Base-by-base conservation (phyloP, 306 rosid species). In the Trifolium pratense region DNA sequence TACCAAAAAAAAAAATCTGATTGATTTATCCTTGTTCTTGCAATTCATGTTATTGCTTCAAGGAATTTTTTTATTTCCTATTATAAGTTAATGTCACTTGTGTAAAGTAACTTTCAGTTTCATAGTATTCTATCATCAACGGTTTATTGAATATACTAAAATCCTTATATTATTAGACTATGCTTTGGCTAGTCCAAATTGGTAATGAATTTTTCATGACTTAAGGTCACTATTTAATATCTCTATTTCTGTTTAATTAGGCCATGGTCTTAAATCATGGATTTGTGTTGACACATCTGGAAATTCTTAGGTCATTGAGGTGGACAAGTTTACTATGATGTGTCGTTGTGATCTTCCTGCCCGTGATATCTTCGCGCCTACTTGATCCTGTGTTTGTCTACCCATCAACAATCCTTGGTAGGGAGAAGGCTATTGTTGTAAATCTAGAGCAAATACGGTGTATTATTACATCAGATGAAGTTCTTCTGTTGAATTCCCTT, bases 301-400 rank as follows among this genome's bases (percentile, higher is more conserved):
- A 67, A 86, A 90, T 70, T 91, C 96, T 9, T 93, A 95, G 78
- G 86, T 85, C 51, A 87, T 95, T 49, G 99, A 95, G 81, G 96
- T 95, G n/a, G 99, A 95, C 82, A 95, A 95, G 88, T 95, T 95
- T 79, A 86, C 97, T 39, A 88, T 95, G 93, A 95, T 95, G 99
- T 91, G 96, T 9, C 96, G 97, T 48, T 95, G 99, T 72, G 99
- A 95, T 80, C 91, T 95, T 57, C 97, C 99, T 77, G 97, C 99
- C 8, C 97, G 99, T 49, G 99, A 21, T 21, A 95, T 87, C 89
- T 95, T 55, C 99, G 99, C 57, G 99, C 57, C 84, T 95, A 74
- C 93, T 95, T 32, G 99, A 95, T 83, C 99, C 99, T 78, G 74
- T 95, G 34, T 91, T 95, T 84, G 99, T 95, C 60, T 91, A 95